These are phyloP conservation scores for Polytrichum formosum DNA, from an alignment of 225 moss, liverwort and hornwort genomes.

Conservation along the genomic window DNA sequence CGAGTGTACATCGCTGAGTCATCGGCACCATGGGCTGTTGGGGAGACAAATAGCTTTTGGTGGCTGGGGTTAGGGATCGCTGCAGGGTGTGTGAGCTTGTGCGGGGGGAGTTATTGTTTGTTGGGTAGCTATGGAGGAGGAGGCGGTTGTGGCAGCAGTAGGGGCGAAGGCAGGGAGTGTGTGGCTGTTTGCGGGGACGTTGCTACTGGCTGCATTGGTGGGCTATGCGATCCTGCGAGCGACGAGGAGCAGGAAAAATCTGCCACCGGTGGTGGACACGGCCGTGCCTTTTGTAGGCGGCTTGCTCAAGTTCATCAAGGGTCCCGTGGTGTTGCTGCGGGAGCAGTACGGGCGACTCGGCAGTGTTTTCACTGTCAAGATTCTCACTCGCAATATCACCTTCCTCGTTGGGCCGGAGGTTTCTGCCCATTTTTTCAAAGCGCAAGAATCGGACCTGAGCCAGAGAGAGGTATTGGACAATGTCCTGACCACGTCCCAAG, in stretches of 20 bases:
- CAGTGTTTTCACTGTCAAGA: constrained; percentile 89
- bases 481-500: neutral
- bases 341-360: constrained; percentile 73
- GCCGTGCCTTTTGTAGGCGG: constrained; percentile 74
- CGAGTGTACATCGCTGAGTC: too few relatives aligned
- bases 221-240: constrained; percentile 8
- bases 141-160: constrained; percentile 4
- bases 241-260: constrained; percentile 17
- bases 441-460: constrained; percentile 85
- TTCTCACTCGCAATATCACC: constrained; percentile 79
- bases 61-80: too few relatives aligned
- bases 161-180: constrained; percentile 9
- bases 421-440: constrained; percentile 88
- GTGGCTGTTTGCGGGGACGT: constrained; percentile 23
- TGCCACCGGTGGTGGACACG: constrained; percentile 60
- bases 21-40: too few relatives aligned
- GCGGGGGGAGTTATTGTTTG: neutral
- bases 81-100: neutral
- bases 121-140: neutral
- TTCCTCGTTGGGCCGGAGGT: constrained; percentile 90
- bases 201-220: constrained; percentile 24
- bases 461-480: constrained; percentile 65
- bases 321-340: constrained; percentile 64
- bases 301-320: constrained; percentile 79
- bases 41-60: too few relatives aligned